phyloP scores from a whole-genome alignment of 768 basidiomycete species.

The Auricularia auricula-judae region DNA sequence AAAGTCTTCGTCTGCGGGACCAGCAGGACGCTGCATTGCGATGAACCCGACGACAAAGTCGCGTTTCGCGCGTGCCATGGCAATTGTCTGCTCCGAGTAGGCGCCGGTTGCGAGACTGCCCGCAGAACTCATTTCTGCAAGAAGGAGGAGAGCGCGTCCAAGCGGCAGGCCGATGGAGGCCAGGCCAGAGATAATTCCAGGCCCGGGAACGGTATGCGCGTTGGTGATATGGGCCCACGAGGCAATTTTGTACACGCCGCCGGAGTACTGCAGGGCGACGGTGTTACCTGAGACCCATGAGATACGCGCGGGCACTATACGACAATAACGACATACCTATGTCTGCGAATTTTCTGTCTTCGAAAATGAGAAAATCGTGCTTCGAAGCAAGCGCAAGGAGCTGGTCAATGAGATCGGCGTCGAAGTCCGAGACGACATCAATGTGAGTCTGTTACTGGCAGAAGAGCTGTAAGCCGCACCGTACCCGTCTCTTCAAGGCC shows the following conservation, averaged over 20 bases:
- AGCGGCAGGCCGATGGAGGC: conserved; percentile 76
- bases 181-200: conserved; percentile 86
- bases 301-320: neutral
- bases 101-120: conserved; percentile 73
- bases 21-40: conserved; percentile 51
- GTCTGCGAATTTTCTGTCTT: conserved; percentile 98
- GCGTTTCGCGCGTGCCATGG: conserved; percentile 72
- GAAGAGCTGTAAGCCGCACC: conserved; percentile 14
- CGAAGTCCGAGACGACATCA: conserved; percentile 91
- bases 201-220: conserved; percentile 93
- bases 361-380: conserved; percentile 93
- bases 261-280: conserved; percentile 87
- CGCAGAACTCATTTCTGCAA: conserved; percentile 93
- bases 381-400: conserved; percentile 61
- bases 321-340: conserved; percentile 51
- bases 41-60: conserved; percentile 97
- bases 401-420: conserved; percentile 52
- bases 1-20: conserved; percentile 56
- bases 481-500: conserved; percentile 3
- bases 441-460: conserved; percentile 70
- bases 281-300: conserved; percentile 65
- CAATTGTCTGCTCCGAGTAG: conserved; percentile 77
- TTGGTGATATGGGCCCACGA: conserved; percentile 96
- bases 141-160: conserved; percentile 75
- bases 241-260: conserved; percentile 87